Evolutionary conservation across 2,329 filamentous ascomycete genomes (phyloP).

Genomic region (Monilinia polystroma): DNA sequence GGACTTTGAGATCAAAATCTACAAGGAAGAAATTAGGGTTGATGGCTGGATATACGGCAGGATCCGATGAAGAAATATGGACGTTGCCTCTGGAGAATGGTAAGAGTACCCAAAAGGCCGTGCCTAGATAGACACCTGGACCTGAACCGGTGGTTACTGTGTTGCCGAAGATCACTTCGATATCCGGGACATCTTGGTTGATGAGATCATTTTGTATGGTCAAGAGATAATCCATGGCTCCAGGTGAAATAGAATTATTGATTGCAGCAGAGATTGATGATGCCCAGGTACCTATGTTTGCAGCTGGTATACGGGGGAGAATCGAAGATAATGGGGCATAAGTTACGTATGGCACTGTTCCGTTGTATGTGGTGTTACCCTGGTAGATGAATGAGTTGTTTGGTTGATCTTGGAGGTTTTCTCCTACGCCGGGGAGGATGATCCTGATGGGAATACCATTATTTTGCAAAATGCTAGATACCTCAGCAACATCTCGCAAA

Average conservation of each 20-base stretch:
- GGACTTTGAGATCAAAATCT: conserved; percentile 44
- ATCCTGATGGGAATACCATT: conserved; percentile 24
- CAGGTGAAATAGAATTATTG: conserved; percentile 36
- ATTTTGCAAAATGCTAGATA: conserved; percentile 25
- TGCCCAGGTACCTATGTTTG: conserved; percentile 8
- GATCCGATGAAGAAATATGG: conserved; percentile 44
- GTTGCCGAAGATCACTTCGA: conserved; percentile 46
- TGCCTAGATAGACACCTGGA: conserved; percentile 39
- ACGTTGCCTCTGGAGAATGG: conserved; percentile 47
- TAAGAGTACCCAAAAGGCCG: conserved; percentile 44
- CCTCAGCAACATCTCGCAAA: background rate
- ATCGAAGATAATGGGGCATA: conserved; percentile 29
- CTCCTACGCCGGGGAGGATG: conserved; percentile 31
- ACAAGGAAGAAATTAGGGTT: conserved; percentile 47
- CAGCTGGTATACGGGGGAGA: conserved; percentile 23
- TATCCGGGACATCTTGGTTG: conserved; percentile 47
- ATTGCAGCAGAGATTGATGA: conserved; percentile 28
- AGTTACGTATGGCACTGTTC: conserved; percentile 26
- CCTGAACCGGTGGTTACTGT: conserved; percentile 14
- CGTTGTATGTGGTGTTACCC: conserved; percentile 29
- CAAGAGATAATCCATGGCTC: conserved; percentile 45
- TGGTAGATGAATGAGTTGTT: conserved; percentile 23
- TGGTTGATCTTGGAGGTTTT: conserved; percentile 37
- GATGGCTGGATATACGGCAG: conserved; percentile 42
- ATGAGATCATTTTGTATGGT: conserved; percentile 50